Evolutionary conservation across 306 rosid genomes (phyloP), one percentile per base, ranked within the genome.

Genomic region (Pyrus communis): DNA sequence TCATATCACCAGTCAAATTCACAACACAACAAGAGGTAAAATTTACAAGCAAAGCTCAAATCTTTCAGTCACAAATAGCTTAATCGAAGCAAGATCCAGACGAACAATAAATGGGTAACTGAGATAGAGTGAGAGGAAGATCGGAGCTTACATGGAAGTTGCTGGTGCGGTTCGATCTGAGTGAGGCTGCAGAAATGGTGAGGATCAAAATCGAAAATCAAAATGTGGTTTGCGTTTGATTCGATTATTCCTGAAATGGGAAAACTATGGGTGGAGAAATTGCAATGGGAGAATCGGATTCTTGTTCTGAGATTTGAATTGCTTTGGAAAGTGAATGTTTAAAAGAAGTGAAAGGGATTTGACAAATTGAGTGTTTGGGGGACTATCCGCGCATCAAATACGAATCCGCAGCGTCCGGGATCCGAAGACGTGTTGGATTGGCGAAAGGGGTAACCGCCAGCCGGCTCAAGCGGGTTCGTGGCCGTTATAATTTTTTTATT

Each of bases 121-220:
- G 23, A 70, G 54, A 28, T 23, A 51, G 42, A 60, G 42, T 15
- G n/a, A 74, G 12, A 61, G 9, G 40, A 45, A 27, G 77, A 74
- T 59, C 58, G 77, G 69, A 73, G 68, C 59, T 4, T 43, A 74
- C 69, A 11, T 9, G 69, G 3, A 71, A 67, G 71, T 42, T 68
- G 33, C 31, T 12, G 19, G 3, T 67, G 12, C 15, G 22, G 27
- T 33, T 58, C 42, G 69, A 74, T 74, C 77, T 74, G 42, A 40
- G 54, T 57, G 23, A 18, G 35, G 18, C 5, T 9, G n/a, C 33
- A 55, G 76, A 58, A 73, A 59, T 28, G 9, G 38, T 35, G 19
- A 21, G 40, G 62, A 55, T 57, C 17, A 40, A 58, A 54, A 19
- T 8, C 55, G 22, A n/a, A 11, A 12, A 11, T 4, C 3, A 19